Percentiles rank a stretch among this genome's conserved stretches.
Conservation (phyloP, 176 grass and related monocot species). For the Phoenix roebelenii region DNA sequence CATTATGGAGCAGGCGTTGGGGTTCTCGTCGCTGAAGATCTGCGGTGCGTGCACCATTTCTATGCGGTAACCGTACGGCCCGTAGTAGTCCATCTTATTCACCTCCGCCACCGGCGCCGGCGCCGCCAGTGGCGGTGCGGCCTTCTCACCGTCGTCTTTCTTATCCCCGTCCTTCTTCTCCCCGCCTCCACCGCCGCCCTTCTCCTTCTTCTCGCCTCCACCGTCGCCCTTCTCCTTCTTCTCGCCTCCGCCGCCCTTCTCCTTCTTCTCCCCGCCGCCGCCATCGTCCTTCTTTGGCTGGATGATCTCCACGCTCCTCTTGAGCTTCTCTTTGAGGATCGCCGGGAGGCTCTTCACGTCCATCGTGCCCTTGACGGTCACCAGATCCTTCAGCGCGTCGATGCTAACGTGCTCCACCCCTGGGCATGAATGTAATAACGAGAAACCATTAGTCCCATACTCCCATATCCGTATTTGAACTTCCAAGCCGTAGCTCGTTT, state of each 20-base stretch:
- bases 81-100: conserved; percentile 32
- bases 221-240: conserved; percentile 17
- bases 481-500: too few relatives aligned
- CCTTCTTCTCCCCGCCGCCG: conserved; percentile 6
- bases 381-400: conserved; percentile 61
- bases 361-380: conserved; percentile 79
- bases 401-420: conserved; percentile 63
- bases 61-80: conserved; percentile 9
- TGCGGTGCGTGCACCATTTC: conserved; percentile 54
- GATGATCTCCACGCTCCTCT: conserved; percentile 52
- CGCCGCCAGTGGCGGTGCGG: conserved; percentile 19
- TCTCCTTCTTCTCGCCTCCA: conserved; percentile 27
- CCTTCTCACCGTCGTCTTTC: neutral
- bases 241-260: conserved; percentile 4
- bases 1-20: conserved; percentile 88
- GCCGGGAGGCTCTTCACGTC: conserved; percentile 49
- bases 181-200: neutral
- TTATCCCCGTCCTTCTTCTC: neutral
- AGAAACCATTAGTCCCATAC: too few relatives aligned
- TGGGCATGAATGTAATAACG: conserved; percentile 2
- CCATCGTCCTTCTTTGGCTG: conserved; percentile 19
- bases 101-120: conserved; percentile 20
- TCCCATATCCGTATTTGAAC: too few relatives aligned
- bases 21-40: conserved; percentile 99
- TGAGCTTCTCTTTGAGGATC: conserved; percentile 60